Base-by-base conservation (phyloP, 805 yeast species). In the Metschnikowia borealis region DNA sequence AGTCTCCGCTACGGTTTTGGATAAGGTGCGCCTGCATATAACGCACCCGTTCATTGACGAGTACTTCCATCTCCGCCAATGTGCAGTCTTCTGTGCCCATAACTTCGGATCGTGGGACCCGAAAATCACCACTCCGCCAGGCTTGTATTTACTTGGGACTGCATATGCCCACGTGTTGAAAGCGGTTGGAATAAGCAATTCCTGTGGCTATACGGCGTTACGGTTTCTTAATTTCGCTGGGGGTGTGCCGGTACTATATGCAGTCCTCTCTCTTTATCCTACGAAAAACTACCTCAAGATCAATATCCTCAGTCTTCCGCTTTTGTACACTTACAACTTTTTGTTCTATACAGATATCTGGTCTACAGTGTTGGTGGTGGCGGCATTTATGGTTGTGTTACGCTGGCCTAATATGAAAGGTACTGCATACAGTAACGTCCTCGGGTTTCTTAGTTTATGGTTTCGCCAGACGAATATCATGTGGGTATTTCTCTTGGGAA, bases 121-220 rank as follows among this genome's bases (percentile, higher is more conserved):
- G 11, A 91, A 92, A 62, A 89, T 94, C 63, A 92, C 99, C 1
- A 94, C 99, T 0, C 99, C 99, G 1, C 98, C 98, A 0, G 99
- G 98, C 0, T 70, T 92, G 15, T 92, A 94, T 63, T 50, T 66
- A 5, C 54, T 80, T 8, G 81, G 80, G 5, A 66, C 67, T 32
- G 54, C 56, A 2, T 78, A 74, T 53, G 42, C 70, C 7, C 67
- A 67, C 34, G 45, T 75, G 2, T 54, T 82, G 52, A 64, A 66
- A 3, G 53, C 79, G 18, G 56, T 70, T 0, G 69, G 74, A 8
- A 64, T 47, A 67, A 46, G 36, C 11, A 38, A 43, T 13, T 31
- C 57, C 2, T 53, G 56, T 34, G 56, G 57, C 15, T 10, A 26
- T 23, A 50, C 53, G 17, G 50, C 57, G 2, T 54, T 74, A 14